Evolutionary conservation across 192 early-diverging fungal species (phyloP).

Genomic region (Coemansia sp.): DNA sequence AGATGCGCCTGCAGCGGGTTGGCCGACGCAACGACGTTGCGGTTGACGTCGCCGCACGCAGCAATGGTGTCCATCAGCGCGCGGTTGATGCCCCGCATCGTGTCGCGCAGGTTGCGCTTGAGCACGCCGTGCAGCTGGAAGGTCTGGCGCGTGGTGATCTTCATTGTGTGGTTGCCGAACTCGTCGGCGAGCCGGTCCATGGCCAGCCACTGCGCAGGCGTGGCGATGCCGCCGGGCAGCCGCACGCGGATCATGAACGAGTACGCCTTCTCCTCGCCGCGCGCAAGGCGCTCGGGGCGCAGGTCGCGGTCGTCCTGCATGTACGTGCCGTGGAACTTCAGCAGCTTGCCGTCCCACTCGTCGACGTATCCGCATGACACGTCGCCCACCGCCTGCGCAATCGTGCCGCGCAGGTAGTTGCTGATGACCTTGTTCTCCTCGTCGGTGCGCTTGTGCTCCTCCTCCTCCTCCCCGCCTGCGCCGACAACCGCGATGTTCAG

Average conservation of each 20-base stretch:
- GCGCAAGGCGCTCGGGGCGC: conserved; percentile 77
- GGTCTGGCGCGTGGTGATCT: conserved; percentile 95
- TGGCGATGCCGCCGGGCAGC: conserved; percentile 87
- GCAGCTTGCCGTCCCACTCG: conserved; percentile 89
- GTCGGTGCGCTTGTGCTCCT: conserved; percentile 71
- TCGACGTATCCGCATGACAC: conserved; percentile 77
- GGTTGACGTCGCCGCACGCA: conserved; percentile 97
- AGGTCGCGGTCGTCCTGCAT: conserved; percentile 96
- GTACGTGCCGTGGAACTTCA: conserved; percentile 98
- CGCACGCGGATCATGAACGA: conserved; percentile 97
- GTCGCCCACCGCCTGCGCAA: conserved; percentile 81
- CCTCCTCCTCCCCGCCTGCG: conserved; percentile 56
- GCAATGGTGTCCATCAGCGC: conserved; percentile 89
- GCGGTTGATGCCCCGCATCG: conserved; percentile 92
- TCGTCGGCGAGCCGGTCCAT: conserved; percentile 88
- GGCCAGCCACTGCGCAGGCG: conserved; percentile 88
- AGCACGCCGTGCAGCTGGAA: conserved; percentile 97
- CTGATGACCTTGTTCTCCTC: conserved; percentile 90
- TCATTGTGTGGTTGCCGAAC: conserved; percentile 85
- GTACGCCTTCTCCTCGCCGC: conserved; percentile 88
- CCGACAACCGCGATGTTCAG: conserved; percentile 72
- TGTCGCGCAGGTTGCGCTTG: conserved; percentile 83
- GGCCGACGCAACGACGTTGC: conserved; percentile 93
- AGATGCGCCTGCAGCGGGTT: conserved; percentile 78
- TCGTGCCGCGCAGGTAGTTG: conserved; percentile 92